Base-by-base conservation (phyloP, 148 eudicot genomes). In the Cornus controversa region DNA sequence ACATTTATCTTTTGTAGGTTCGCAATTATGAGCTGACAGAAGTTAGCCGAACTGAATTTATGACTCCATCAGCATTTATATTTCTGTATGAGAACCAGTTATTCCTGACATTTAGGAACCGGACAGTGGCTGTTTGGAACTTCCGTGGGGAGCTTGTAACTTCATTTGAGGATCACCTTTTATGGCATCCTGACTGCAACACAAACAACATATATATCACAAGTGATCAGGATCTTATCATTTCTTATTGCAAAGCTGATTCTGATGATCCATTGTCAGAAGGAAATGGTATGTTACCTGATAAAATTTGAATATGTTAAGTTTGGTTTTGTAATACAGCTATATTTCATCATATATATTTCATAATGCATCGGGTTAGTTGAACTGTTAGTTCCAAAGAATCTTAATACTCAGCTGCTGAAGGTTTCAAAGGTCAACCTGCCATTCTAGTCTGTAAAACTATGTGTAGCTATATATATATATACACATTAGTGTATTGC, bases 171-270 rank as follows among this genome's bases (percentile, higher is more conserved):
- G 99, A 96, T 85, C 99, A 96, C 83, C 93, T 93, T 29, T 84
- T 96, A 81, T 93, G 99, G 99, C 98, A 93, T 85, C 96, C 99
- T 31, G 98, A 96, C 80, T 96, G 99, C 91, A 93, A 96, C 79
- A 96, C 98, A 14, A 93, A 96, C 94, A 93, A 93, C 88, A 96
- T 96, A 29, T 91, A 96, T 71, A 93, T 96, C 74, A 96, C 99
- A 14, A 93, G 98, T 71, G 98, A 93, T 76, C 99, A 96, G 85
- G 99, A 96, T 87, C 97, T 96, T 58, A 96, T 96, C 75, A 96
- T 96, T 67, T 96, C 99, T 20, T 96, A 96, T 63, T 96, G 99
- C 90, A 96, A 91, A 76, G 96, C 96, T 40, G 98, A 96, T 85
- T 81, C 94, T 16, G 91, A 91, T 58, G 99, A 91, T 71, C 85